A percentile compares a stretch with the other conserved stretches of the same genome.
Evolutionary conservation across 305 asterid genomes (phyloP).

Genomic region (Ajuga reptans): DNA sequence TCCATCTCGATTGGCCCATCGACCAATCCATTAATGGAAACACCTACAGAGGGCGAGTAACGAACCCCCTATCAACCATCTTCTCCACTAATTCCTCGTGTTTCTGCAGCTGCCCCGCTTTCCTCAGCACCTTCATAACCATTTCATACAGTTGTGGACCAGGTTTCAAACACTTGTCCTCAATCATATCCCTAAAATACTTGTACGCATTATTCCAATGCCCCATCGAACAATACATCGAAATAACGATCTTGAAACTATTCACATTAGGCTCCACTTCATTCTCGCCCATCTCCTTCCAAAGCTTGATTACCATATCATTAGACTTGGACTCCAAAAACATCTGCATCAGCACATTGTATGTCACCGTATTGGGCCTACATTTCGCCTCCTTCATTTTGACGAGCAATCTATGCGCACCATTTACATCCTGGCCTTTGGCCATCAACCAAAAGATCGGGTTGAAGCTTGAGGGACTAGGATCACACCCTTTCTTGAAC

Average conservation of each 20-base stretch:
- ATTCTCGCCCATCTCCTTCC: slow-evolving; percentile 70
- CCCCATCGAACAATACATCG: slow-evolving; percentile 73
- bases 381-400: slow-evolving; percentile 72
- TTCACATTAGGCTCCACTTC: slow-evolving; percentile 78
- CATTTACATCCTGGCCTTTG: slow-evolving; percentile 58
- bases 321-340: slow-evolving; percentile 62
- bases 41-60: slow-evolving; percentile 27
- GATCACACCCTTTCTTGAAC: slow-evolving; percentile 57
- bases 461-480: slow-evolving; percentile 58
- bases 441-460: slow-evolving; percentile 73
- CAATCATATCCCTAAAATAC: slow-evolving; percentile 72
- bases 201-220: slow-evolving; percentile 89
- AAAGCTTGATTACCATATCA: slow-evolving; percentile 81
- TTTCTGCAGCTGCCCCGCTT: slow-evolving; percentile 86
- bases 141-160: slow-evolving; percentile 48
- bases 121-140: slow-evolving; percentile 66
- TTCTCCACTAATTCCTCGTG: slow-evolving; percentile 79
- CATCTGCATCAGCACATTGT: slow-evolving; percentile 81
- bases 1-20: too few relatives aligned
- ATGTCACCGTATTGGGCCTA: slow-evolving; percentile 60
- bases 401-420: slow-evolving; percentile 58
- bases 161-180: slow-evolving; percentile 70
- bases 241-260: slow-evolving; percentile 56
- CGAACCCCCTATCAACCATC: slow-evolving; percentile 70
- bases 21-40: not conserved